Base-by-base conservation (phyloP, 257 asterid genomes). In the Nicotiana obtusifolia region DNA sequence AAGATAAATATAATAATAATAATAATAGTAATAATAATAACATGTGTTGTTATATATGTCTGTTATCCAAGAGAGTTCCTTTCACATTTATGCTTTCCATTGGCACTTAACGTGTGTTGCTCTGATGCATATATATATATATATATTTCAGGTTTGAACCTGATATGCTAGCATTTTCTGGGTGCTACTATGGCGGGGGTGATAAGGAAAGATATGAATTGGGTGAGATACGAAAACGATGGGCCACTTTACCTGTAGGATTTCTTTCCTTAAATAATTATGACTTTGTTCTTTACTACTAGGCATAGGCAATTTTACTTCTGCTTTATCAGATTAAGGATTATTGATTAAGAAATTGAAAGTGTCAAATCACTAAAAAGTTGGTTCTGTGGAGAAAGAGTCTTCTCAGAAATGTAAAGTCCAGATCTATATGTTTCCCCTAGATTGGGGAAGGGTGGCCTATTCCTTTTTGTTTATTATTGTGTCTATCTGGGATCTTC, bases 161-260 rank as follows among this genome's bases (percentile, higher is more conserved):
- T 35, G 91, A 88, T 85, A 88, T 88, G 91, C 83, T 88, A 19
- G 91, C 91, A 28, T 88, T 88, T 78, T 88, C 91, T 37, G 91
- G 91, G 24, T 88, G 91, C 81, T 88, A 86, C 81, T 88, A 85
- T 56, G 91, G 91, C 49, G 91, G 90, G 76, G 90, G 91, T 82
- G 91, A 88, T 44, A 80, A 85, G 56, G 91, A 86, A 80, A 83
- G 89, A 81, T 53, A 85, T 13, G 91, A 88, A 35, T 85, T 88
- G 41, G 85, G 86, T 41, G 89, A 86, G 83, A 88, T 88, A 84
- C 85, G 91, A 84, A 88, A 88, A 77, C 67, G 91, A 82, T 88
- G 91, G 91, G 90, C 84, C 28, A 88, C 91, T 53, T 75, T 88
- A 81, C 91, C 91, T 68, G 90, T 88, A 76, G 81, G 91, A 83